phyloP scores from a whole-genome alignment of 345 rosid genomes.

The Psidium friedrichsthalianum region DNA sequence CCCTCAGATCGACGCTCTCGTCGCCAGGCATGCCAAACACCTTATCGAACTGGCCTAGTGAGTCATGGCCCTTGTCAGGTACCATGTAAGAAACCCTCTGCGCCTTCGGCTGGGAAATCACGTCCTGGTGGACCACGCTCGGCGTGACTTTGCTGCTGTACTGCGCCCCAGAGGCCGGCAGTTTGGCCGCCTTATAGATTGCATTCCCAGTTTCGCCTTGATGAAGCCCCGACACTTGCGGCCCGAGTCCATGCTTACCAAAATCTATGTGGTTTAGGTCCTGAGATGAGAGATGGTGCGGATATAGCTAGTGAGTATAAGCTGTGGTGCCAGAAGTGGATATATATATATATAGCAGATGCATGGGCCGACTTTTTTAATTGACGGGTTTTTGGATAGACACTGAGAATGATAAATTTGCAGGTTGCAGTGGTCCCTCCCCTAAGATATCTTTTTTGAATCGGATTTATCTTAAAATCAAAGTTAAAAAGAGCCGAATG shows the following conservation, averaged over 20 bases:
- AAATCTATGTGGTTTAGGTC: neutral
- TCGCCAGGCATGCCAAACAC: slow-evolving; percentile 20
- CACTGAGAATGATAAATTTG: neutral
- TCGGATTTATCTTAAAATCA: neutral
- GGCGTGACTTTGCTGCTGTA: slow-evolving; percentile 15
- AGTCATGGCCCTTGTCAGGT: slow-evolving; percentile 5
- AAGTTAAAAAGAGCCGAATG: slow-evolving; percentile 6
- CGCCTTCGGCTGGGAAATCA: slow-evolving; percentile 16
- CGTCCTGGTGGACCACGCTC: slow-evolving; percentile 16
- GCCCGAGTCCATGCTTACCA: slow-evolving; percentile 27
- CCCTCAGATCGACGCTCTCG: slow-evolving; percentile 33
- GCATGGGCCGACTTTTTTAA: neutral
- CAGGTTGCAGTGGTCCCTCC: slow-evolving; percentile 15
- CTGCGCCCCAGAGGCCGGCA: slow-evolving; percentile 8
- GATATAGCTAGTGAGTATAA: neutral
- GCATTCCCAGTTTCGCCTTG: slow-evolving; percentile 32
- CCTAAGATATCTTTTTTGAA: slow-evolving; percentile 1
- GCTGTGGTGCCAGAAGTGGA: neutral
- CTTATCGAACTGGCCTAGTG: slow-evolving; percentile 13
- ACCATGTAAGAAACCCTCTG: slow-evolving; percentile 24
- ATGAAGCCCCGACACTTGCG: slow-evolving; percentile 40
- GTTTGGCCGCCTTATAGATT: slow-evolving; percentile 23
- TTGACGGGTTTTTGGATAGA: slow-evolving; percentile 10
- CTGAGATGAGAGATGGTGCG: neutral
- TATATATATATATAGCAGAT: slow-evolving; percentile 24